These are phyloP conservation scores for Aaosphaeria arxii DNA, from an alignment of 2,329 filamentous ascomycete species.

Conservation along the genomic window DNA sequence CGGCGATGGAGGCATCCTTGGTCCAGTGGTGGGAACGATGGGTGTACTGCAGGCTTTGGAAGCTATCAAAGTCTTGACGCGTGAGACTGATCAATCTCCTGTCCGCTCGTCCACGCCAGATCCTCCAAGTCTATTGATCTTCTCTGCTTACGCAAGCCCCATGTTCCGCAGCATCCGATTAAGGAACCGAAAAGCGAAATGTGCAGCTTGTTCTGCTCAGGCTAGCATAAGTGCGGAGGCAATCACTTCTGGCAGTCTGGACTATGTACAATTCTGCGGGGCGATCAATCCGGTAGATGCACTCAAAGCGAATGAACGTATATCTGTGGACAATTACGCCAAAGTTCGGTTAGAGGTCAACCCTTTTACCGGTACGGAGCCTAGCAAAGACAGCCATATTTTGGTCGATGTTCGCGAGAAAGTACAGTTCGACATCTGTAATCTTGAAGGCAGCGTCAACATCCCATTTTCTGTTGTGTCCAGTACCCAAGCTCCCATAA, in stretches of 20 bases:
- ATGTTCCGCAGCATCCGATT: slow-evolving; percentile 75
- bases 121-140: slow-evolving; percentile 49
- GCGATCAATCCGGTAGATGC: slow-evolving; percentile 53
- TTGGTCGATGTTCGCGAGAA: slow-evolving; percentile 82
- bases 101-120: neutral
- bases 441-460: slow-evolving; percentile 72
- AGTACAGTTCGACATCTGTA: slow-evolving; percentile 80
- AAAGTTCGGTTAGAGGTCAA: slow-evolving; percentile 28
- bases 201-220: slow-evolving; percentile 70
- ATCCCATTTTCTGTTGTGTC: slow-evolving; percentile 61
- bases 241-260: slow-evolving; percentile 64
- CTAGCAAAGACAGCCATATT: slow-evolving; percentile 46
- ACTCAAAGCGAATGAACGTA: slow-evolving; percentile 62
- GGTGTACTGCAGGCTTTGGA: slow-evolving; percentile 89
- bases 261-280: slow-evolving; percentile 88
- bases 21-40: slow-evolving; percentile 90
- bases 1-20: slow-evolving; percentile 88
- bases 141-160: slow-evolving; percentile 52
- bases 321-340: slow-evolving; percentile 63
- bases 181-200: slow-evolving; percentile 65
- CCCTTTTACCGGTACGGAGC: slow-evolving; percentile 28
- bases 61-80: slow-evolving; percentile 75
- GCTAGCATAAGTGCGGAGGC: slow-evolving; percentile 62
- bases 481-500: slow-evolving; percentile 13
- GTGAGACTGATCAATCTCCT: slow-evolving; percentile 19